A percentile compares a stretch with the other conserved stretches of the same genome.
Evolutionary conservation across 352 stramenopile genomes (phyloP).

Genomic region (Halophytophthora batemanensis): DNA sequence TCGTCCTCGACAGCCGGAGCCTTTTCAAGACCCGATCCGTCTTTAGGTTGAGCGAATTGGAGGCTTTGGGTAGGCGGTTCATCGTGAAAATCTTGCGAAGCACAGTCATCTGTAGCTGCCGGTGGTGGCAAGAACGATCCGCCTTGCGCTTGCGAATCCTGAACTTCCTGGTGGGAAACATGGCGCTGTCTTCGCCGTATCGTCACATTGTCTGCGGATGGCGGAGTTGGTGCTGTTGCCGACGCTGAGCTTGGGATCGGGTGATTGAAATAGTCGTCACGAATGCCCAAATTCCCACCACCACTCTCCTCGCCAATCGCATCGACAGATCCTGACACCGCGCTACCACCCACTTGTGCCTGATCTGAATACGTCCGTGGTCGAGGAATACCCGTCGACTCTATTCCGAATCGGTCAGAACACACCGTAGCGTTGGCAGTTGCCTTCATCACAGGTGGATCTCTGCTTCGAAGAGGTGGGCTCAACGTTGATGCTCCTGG

Average conservation of each 20-base stretch:
- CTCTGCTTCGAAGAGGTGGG: slow-evolving; percentile 2
- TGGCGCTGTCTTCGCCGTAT: slow-evolving; percentile 18
- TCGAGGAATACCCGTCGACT: slow-evolving; percentile 10
- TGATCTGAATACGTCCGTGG: slow-evolving; percentile 19
- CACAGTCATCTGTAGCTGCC: not conserved
- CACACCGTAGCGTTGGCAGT: slow-evolving; percentile 8
- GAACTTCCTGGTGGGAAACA: slow-evolving; percentile 10
- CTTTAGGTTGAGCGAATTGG: too few species aligned
- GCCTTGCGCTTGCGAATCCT: slow-evolving; percentile 1
- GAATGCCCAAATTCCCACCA: slow-evolving; percentile 19
- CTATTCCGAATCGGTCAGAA: not conserved
- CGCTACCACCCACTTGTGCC: slow-evolving; percentile 5
- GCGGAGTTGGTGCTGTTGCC: slow-evolving; percentile 14
- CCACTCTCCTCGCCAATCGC: slow-evolving; percentile 12
- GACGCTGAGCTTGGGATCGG: slow-evolving; percentile 29
- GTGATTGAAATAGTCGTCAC: slow-evolving; percentile 38
- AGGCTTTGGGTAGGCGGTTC: not conserved
- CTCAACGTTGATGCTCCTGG: slow-evolving; percentile 12
- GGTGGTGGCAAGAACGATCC: not conserved
- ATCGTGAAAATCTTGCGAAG: slow-evolving; percentile 1
- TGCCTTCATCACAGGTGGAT: slow-evolving; percentile 8
- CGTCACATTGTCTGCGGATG: slow-evolving; percentile 36
- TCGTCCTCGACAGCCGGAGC: too few species aligned
- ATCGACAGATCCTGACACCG: slow-evolving; percentile 3
- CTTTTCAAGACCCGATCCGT: too few species aligned